A percentile compares a stretch with the other conserved stretches of the same genome.
phyloP scores from a whole-genome alignment of 352 stramenopile species.

The Chrysophaeum taylorii region DNA sequence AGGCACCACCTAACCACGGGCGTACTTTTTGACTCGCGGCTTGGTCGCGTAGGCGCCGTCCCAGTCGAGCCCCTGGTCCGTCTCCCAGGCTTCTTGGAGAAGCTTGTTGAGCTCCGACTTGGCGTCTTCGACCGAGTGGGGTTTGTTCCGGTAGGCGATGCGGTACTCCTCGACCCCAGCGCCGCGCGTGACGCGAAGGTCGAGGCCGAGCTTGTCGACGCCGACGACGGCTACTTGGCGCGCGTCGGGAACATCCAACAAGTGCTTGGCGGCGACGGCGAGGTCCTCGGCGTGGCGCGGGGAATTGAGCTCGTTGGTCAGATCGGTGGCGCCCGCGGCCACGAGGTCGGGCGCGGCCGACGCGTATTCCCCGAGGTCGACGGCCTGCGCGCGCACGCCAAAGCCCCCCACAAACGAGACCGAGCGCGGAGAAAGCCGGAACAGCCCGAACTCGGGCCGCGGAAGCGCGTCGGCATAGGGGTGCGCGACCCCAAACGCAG shows the following conservation, averaged over 20 bases:
- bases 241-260: conserved; percentile 43
- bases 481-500: conserved; percentile 61
- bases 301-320: conserved; percentile 40
- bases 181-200: conserved; percentile 58
- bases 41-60: conserved; percentile 13
- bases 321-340: conserved; percentile 43
- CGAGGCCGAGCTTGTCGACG: conserved; percentile 66
- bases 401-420: conserved; percentile 74
- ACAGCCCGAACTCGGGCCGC: conserved; percentile 60
- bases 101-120: conserved; percentile 73
- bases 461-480: conserved; percentile 66
- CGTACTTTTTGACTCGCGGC: conserved; percentile 1
- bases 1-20: too few species aligned
- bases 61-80: conserved; percentile 47
- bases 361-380: conserved; percentile 57
- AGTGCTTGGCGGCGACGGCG: conserved; percentile 51
- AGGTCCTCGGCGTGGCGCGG: conserved; percentile 27
- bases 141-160: conserved; percentile 57
- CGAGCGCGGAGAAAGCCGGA: conserved; percentile 46
- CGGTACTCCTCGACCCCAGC: conserved; percentile 62
- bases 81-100: conserved; percentile 74
- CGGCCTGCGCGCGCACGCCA: conserved; percentile 63
- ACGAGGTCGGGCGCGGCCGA: conserved; percentile 58
- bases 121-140: conserved; percentile 62
- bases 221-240: conserved; percentile 51